Evolutionary conservation across 768 basidiomycete genomes (phyloP).

Genomic region (Pulveroboletus sp.): DNA sequence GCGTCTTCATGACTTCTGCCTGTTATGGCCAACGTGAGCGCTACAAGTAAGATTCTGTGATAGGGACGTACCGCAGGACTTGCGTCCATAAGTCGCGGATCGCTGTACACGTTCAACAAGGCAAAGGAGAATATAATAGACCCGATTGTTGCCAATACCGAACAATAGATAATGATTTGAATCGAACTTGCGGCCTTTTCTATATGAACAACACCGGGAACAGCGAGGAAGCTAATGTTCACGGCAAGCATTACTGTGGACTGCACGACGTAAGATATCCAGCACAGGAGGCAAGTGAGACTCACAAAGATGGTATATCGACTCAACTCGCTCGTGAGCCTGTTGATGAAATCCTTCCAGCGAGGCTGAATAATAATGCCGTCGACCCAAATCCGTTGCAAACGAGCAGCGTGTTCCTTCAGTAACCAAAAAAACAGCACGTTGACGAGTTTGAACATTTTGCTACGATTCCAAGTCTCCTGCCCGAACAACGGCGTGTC

Average conservation of each 20-base stretch:
- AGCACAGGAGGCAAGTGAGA: neutral
- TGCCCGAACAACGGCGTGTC: neutral
- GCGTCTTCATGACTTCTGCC: neutral
- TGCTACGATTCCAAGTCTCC: slow-evolving; percentile 3
- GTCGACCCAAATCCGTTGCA: neutral
- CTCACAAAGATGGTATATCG: neutral
- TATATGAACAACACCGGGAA: neutral
- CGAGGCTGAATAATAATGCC: neutral
- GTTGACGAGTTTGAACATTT: neutral
- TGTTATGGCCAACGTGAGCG: neutral
- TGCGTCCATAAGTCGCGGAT: neutral
- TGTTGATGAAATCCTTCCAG: neutral
- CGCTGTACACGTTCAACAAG: neutral
- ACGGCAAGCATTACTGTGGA: neutral
- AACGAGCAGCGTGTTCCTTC: slow-evolving; percentile 9
- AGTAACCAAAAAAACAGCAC: slow-evolving; percentile 2
- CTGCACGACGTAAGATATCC: neutral
- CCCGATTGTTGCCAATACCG: neutral
- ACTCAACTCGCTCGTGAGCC: neutral
- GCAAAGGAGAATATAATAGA: neutral
- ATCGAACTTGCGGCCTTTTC: neutral
- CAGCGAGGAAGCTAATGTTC: neutral
- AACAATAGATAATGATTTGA: neutral
- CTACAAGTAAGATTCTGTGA: neutral
- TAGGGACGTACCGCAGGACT: neutral